phyloP scores from a whole-genome alignment of 179 eudicot genomes.

The Silene noctiflora region DNA sequence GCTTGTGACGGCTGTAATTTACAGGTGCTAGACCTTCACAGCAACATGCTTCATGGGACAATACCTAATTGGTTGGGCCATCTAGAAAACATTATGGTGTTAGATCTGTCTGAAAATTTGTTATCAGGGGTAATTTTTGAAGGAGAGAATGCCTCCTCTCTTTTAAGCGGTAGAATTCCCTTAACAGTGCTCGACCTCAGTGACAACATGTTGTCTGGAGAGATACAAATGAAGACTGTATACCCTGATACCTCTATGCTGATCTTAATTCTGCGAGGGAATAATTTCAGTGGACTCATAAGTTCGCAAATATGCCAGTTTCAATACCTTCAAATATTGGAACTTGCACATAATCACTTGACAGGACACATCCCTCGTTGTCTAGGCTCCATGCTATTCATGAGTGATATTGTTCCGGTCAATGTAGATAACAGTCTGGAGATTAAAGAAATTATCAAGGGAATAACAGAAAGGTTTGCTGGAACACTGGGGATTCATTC shows the following conservation, averaged over 20 bases:
- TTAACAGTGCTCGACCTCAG: not conserved
- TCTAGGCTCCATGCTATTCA: slow-evolving; percentile 6
- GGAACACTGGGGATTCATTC: not conserved
- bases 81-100: too few species aligned
- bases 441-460: slow-evolving; percentile 3
- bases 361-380: slow-evolving; percentile 2
- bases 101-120: slow-evolving; percentile 2
- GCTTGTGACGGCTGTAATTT: not conserved
- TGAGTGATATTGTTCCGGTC: not conserved
- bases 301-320: not conserved
- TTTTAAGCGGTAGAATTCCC: not conserved
- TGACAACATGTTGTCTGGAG: not conserved
- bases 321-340: not conserved
- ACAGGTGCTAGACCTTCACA: not conserved
- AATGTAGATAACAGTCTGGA: not conserved
- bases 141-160: slow-evolving; percentile 10
- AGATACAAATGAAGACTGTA: slow-evolving; percentile 5
- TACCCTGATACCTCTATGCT: not conserved
- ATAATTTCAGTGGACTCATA: not conserved
- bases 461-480: not conserved
- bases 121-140: slow-evolving; percentile 6
- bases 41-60: not conserved
- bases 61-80: slow-evolving; percentile 9
- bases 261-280: not conserved
- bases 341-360: not conserved